phyloP scores from a whole-genome alignment of 306 rosid genomes.

The Malus sieversii region DNA sequence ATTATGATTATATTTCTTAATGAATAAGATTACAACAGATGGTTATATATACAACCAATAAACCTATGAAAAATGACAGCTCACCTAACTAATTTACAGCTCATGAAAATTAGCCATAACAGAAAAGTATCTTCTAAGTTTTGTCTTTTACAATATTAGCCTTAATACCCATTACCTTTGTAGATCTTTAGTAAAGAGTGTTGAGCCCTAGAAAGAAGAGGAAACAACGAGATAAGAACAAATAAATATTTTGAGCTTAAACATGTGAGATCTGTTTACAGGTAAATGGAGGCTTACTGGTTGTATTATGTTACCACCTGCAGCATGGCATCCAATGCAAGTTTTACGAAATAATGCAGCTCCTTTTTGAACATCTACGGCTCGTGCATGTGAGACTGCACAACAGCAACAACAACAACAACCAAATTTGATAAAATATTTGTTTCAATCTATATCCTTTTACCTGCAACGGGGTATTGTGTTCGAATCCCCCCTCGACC shows the following conservation, averaged over 20 bases:
- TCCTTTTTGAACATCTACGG: constrained; percentile 68
- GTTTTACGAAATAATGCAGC: constrained; percentile 51
- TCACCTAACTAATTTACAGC: too few relatives aligned
- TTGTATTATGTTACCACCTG: constrained; percentile 84
- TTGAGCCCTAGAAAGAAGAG: constrained; percentile 52
- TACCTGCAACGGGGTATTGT: too few relatives aligned
- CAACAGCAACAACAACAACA: background rate
- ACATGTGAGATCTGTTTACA: background rate
- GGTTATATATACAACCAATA: too few relatives aligned
- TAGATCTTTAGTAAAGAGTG: constrained; percentile 65
- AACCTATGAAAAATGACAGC: too few relatives aligned
- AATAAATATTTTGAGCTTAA: background rate
- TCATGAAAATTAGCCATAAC: too few relatives aligned
- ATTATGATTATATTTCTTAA: too few relatives aligned
- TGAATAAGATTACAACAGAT: too few relatives aligned
- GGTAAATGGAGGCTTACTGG: constrained; percentile 45
- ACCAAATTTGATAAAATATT: background rate
- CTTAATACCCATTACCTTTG: constrained; percentile 45
- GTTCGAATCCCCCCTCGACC: too few relatives aligned
- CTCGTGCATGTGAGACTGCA: constrained; percentile 51
- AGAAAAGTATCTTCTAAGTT: too few relatives aligned
- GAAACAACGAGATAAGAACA: constrained; percentile 4
- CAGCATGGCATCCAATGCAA: constrained; percentile 90
- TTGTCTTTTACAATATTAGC: too few relatives aligned
- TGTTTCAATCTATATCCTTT: too few relatives aligned